A percentile compares a stretch with the other conserved stretches of the same genome.
Conservation (phyloP, 331 rosid species). For the Spiraea crenata region DNA sequence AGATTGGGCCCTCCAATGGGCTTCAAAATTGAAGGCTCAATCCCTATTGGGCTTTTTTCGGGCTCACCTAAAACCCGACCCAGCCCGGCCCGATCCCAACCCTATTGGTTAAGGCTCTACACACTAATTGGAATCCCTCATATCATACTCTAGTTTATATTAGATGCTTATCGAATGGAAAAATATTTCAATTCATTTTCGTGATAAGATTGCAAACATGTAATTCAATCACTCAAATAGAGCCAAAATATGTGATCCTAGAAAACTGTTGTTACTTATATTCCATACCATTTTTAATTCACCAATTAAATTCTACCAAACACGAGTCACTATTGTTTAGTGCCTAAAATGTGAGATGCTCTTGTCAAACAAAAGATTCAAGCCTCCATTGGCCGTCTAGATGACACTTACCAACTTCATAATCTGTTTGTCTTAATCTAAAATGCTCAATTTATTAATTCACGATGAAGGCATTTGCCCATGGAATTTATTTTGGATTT, state of each 20-base stretch:
- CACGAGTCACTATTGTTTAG: neutral
- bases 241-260: neutral
- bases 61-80: too few species aligned
- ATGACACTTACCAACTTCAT: slow-evolving; percentile 28
- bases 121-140: too few species aligned
- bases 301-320: neutral
- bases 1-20: too few species aligned
- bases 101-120: too few species aligned
- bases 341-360: neutral
- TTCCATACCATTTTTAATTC: neutral
- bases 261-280: neutral
- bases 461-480: neutral
- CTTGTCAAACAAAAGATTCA: neutral
- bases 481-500: neutral
- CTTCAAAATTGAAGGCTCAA: too few species aligned
- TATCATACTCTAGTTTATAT: too few species aligned
- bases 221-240: neutral
- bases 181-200: too few species aligned
- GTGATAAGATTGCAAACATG: neutral
- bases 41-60: too few species aligned
- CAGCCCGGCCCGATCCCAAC: too few species aligned
- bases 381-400: slow-evolving; percentile 5
- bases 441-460: neutral
- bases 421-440: neutral
- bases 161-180: too few species aligned